Evolutionary conservation across 805 yeast genomes (phyloP).

Genomic region (Kodamaea leandrae): DNA sequence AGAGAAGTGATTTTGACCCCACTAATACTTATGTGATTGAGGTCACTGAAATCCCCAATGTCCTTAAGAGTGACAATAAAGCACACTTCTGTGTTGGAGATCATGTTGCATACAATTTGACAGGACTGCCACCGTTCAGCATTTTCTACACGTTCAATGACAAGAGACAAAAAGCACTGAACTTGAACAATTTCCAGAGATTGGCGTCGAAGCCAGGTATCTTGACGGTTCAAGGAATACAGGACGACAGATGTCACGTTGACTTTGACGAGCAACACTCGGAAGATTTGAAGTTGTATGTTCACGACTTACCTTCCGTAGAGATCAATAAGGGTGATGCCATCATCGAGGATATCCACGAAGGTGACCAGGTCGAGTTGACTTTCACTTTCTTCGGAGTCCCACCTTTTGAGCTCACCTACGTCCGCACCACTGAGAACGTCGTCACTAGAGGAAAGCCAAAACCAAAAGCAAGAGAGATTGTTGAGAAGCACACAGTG

Average conservation of each 20-base stretch:
- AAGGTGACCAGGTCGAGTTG: constrained; percentile 91
- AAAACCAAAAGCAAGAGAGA: constrained; percentile 20
- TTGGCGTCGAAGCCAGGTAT: constrained; percentile 82
- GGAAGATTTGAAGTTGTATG: constrained; percentile 31
- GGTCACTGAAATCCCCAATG: constrained; percentile 75
- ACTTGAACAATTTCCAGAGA: constrained; percentile 50
- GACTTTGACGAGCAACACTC: constrained; percentile 44
- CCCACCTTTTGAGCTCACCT: constrained; percentile 88
- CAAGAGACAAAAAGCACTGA: constrained; percentile 53
- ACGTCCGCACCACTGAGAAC: constrained; percentile 64
- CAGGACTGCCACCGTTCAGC: constrained; percentile 78
- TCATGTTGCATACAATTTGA: constrained; percentile 68
- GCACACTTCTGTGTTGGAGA: constrained; percentile 88
- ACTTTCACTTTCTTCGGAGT: constrained; percentile 78
- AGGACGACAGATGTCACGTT: constrained; percentile 75
- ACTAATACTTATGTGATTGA: constrained; percentile 49
- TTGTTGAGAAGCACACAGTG: constrained; percentile 55
- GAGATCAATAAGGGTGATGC: constrained; percentile 78
- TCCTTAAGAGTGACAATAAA: constrained; percentile 33
- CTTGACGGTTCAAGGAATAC: constrained; percentile 60
- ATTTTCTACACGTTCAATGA: constrained; percentile 74
- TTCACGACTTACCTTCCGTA: constrained; percentile 65
- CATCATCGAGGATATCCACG: constrained; percentile 78
- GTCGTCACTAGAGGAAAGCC: constrained; percentile 15
- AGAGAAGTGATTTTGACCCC: constrained; percentile 38